A percentile compares a stretch with the other conserved stretches of the same genome.
Conservation (phyloP, 768 basidiomycete species). For the Clavulina sp. region DNA sequence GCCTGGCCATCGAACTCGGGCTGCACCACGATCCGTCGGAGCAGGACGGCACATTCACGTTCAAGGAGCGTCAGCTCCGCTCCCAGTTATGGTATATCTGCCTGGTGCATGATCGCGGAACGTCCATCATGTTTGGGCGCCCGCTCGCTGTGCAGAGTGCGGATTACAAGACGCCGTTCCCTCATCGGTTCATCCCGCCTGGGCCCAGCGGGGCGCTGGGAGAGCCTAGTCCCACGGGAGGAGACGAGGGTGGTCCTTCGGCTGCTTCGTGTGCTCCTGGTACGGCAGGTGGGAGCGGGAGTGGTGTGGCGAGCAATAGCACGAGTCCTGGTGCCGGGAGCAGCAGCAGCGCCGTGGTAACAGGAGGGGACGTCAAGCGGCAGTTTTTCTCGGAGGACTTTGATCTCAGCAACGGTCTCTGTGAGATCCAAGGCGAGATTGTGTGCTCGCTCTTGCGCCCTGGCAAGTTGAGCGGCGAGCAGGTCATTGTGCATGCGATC, state of each 20-base stretch:
- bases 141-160: slow-evolving; percentile 67
- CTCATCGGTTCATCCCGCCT: slow-evolving; percentile 2
- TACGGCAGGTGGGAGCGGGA: too few relatives aligned
- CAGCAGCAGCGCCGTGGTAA: too few relatives aligned
- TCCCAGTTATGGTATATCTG: slow-evolving; percentile 76
- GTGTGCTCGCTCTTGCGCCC: slow-evolving; percentile 75
- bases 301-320: too few relatives aligned
- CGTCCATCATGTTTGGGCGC: slow-evolving; percentile 71
- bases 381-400: slow-evolving; percentile 74
- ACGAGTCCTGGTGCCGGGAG: too few relatives aligned
- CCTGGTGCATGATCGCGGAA: slow-evolving; percentile 73
- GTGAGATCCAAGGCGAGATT: slow-evolving; percentile 76
- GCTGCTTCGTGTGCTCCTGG: slow-evolving; percentile 36
- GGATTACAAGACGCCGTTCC: slow-evolving; percentile 58
- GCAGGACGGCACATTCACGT: slow-evolving; percentile 45
- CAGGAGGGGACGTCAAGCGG: too few relatives aligned
- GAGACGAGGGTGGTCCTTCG: slow-evolving; percentile 17
- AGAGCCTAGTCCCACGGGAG: too few relatives aligned
- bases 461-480: slow-evolving; percentile 46
- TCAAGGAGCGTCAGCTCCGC: slow-evolving; percentile 60
- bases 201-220: not conserved
- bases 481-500: slow-evolving; percentile 57
- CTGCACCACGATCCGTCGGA: slow-evolving; percentile 70
- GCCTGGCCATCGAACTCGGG: slow-evolving; percentile 66
- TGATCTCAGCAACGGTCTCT: slow-evolving; percentile 52